Evolutionary conservation across 495 filamentous ascomycete genomes (phyloP).

Genomic region (Aspergillus ostianus): DNA sequence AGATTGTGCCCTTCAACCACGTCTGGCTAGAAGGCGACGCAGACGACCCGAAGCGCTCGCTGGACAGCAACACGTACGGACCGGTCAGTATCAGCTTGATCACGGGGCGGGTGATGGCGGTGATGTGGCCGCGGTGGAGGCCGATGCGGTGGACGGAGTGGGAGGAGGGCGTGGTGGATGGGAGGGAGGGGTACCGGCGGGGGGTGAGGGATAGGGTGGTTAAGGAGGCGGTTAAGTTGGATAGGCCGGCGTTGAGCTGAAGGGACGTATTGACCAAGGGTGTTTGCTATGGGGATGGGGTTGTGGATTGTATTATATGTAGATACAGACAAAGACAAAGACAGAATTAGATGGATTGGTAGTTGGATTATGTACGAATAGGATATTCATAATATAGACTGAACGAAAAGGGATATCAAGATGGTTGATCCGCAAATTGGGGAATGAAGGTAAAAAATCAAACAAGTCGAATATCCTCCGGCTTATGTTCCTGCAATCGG

Average conservation of each 20-base stretch:
- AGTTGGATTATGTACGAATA: constrained; percentile 2
- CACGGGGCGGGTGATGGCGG: constrained; percentile 58
- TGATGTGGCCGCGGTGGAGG: constrained; percentile 60
- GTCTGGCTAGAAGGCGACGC: constrained; percentile 79
- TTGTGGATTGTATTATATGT: constrained; percentile 6
- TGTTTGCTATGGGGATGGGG: too few species aligned
- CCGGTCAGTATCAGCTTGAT: constrained; percentile 62
- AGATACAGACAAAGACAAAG: neutral
- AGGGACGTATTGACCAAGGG: too few species aligned
- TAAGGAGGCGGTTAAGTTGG: constrained; percentile 40
- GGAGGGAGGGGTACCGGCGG: constrained; percentile 38
- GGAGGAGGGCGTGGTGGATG: constrained; percentile 32
- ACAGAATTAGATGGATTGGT: neutral
- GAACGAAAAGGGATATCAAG: neutral
- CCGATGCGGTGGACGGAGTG: constrained; percentile 43
- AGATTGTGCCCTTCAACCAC: constrained; percentile 66
- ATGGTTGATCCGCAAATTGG: neutral
- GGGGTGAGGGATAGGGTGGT: constrained; percentile 40
- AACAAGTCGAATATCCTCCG: constrained; percentile 61
- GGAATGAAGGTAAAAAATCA: constrained; percentile 12
- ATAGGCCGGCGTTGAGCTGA: constrained; percentile 30
- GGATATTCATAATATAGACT: neutral
- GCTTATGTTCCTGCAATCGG: constrained; percentile 53
- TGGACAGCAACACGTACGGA: constrained; percentile 76
- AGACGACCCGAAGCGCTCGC: constrained; percentile 48